Base-by-base conservation (phyloP, 2,329 filamentous ascomycete species). In the Pseudopithomyces maydicus region DNA sequence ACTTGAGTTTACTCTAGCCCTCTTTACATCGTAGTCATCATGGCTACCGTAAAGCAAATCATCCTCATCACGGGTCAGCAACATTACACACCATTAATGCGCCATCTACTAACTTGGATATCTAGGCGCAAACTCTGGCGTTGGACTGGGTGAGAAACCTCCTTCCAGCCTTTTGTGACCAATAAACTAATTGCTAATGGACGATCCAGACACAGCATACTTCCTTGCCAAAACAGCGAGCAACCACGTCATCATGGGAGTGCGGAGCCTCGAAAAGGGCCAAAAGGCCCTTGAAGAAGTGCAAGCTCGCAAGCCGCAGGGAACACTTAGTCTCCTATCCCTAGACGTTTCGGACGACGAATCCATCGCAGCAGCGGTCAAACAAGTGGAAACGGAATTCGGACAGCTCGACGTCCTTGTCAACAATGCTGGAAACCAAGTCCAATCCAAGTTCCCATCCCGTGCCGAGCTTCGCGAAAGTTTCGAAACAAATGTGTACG, bases 391-490 rank as follows among this genome's bases (percentile, higher is more conserved):
- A 55, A 38, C 66, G 10, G 65, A 69, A 4, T 72, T 64, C 29
- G 65, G 63, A 36, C 64, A 57, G n/a, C 83, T 96, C 67, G 90
- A 96, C 77, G 90, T 96, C 55, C 79, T 96, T 38, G 79, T 96
- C 79, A 96, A 96, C 82, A 96, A 96, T 74, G 92, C 92, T 29
- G 92, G 91, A 17, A 77, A 84, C 4, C 75, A 78, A 20, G 41
- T 38, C 5, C 57, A 67, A 33, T 36, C 41, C 6, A 50, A 56
- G 2, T 44, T 56, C 15, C n/a, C 52, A 17, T 49, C 52, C 11
- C 70, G 71, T 14, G 58, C 60, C 0, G 39, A 36, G 8, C 47
- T 75, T 2, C 65, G 66, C 17, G 53, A 49, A 2, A 62, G 57
- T 8, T 69, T 78, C 32, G 68, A 78, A 29, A 75, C 74, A 23